Base-by-base conservation (phyloP, 2,329 filamentous ascomycete species). In the Aphanocladium album region DNA sequence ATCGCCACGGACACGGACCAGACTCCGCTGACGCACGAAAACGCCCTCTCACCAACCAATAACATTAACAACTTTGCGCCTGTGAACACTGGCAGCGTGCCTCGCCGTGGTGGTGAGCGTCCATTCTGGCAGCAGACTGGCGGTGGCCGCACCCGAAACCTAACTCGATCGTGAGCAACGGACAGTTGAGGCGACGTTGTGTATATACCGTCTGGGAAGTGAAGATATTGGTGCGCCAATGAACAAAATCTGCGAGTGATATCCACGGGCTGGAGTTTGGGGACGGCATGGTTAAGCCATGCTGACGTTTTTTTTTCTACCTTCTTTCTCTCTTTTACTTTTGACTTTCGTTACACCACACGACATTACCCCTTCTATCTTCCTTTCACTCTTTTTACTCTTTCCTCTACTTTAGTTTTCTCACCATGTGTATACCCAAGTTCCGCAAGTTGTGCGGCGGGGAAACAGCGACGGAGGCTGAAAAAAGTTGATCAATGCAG, bases 41-140 rank as follows among this genome's bases (percentile, higher is more conserved):
- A 21, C 19, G 52, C 33, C 25, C 14, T 50, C 2, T 35, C 51
- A 4, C 45, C 59, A 3, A 50, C 33, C 21, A 54, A 46, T 41
- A 54, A 43, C 19, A 50, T 49, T 43, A 43, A 49, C 1, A 37
- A 60, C 41, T 51, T 51, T 53, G 27, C 47, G 17, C 45, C 59
- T 1, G 59, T 60, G 5, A 52, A 56, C 51, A 50, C 21, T 51
- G 51, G 43, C 19, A 60, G 52, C 11, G 39, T 43, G 23, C 59
- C 59, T 43, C 59, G 59, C 45, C 51, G 59, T 9, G 59, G 59
- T 45, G 59, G 59, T 43, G 59, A 60, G 52, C 59, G 59, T 8
- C 59, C 59, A 43, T 60, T 60, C 16, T 60, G 59, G 59, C 59
- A 60, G 51, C 59, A 60, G 45, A 60, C 58, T 43, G 52, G 45